Evolutionary conservation across 805 yeast genomes (phyloP), one percentile per base, ranked within the genome.

Genomic region (Spathaspora girioi): DNA sequence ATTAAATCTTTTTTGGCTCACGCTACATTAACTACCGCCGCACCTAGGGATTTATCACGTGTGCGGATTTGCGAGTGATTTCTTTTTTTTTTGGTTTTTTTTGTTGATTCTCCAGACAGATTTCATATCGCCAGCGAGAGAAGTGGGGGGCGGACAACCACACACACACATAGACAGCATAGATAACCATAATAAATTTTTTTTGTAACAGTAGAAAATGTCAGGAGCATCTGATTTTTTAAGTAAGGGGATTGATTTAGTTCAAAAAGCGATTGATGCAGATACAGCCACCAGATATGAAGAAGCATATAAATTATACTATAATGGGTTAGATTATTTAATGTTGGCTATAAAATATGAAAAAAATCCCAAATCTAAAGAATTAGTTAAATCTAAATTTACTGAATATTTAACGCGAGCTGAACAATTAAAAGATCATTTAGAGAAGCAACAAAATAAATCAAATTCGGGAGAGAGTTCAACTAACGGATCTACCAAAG

Each of bases 321-420:
- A 89, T 73, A 88, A 88, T 61, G 97, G 97, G 1, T 76, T 94
- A 50, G 98, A 94, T 68, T 94, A 94, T 70, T 76, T 94, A 60
- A 91, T 94, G 97, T 77, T 91, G 58, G 99, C 99, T 4, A 77
- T 94, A 60, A 94, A 94, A 70, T 93, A 68, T 55, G 99, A 94
- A 69, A 93, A 92, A 68, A 94, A 92, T 68, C 86, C 87, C 19
- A 85, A 85, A 59, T 86, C 96, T 38, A 93, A 92, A 66, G 97
- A 91, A 58, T 77, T 93, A 53, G 89, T 94, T 57, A 81, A 92
- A 63, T 81, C 90, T 8, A 91, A 91, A 67, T 89, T 93, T 67
- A 87, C 92, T 5, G 99, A 94, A 65, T 94, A 94, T 67, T 71
- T 94, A 63, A 79, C 91, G 5, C 76, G 99, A 51, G 99, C 99